These are phyloP conservation scores for Garcia nutans DNA, from an alignment of 345 rosid genomes.

Conservation along the genomic window DNA sequence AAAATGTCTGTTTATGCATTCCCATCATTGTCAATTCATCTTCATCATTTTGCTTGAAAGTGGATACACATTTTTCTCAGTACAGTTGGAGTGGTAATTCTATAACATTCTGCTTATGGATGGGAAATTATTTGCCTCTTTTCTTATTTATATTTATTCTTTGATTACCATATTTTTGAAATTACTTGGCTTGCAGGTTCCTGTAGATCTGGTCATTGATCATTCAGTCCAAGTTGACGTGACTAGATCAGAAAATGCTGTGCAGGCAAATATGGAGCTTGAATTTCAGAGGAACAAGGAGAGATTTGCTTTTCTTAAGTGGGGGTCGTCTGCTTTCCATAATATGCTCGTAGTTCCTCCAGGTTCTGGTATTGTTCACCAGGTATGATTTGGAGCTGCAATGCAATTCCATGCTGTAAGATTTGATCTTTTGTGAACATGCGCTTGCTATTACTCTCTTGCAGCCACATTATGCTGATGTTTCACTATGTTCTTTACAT, in stretches of 20 bases:
- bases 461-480: neutral
- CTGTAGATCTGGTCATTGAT: slow-evolving; percentile 97
- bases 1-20: too few relatives aligned
- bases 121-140: neutral
- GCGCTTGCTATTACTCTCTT: neutral
- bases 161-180: neutral
- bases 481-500: neutral
- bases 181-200: slow-evolving; percentile 55
- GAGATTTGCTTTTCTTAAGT: slow-evolving; percentile 95
- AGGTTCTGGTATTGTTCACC: slow-evolving; percentile 99
- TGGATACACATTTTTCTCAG: neutral
- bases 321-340: slow-evolving; percentile 90
- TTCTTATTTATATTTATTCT: too few relatives aligned
- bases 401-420: neutral
- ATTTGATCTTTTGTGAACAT: neutral
- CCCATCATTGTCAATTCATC: neutral
- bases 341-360: slow-evolving; percentile 99
- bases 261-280: slow-evolving; percentile 92
- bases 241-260: slow-evolving; percentile 89
- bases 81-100: neutral
- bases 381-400: slow-evolving; percentile 46
- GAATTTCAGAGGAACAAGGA: slow-evolving; percentile 96
- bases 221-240: slow-evolving; percentile 99
- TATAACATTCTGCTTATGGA: neutral
- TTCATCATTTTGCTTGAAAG: neutral